These are phyloP conservation scores for Podospora appendiculata DNA, from an alignment of 495 filamentous ascomycete species.

Conservation along the genomic window DNA sequence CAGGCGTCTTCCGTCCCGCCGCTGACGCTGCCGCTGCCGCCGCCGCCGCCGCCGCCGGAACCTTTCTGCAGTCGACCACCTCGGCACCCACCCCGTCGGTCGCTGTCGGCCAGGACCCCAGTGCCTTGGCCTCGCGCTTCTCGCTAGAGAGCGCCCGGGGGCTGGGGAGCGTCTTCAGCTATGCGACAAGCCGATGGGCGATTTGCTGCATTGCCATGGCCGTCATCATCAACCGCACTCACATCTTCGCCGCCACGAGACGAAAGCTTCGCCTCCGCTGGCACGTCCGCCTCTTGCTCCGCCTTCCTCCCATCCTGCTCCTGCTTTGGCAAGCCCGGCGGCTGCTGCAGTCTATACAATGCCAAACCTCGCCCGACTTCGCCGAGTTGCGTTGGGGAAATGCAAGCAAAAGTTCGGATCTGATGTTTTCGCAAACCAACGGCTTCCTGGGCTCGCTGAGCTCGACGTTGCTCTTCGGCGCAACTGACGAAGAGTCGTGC, in stretches of 20 bases:
- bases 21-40: constrained; percentile 9
- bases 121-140: constrained; percentile 36
- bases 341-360: constrained; percentile 79
- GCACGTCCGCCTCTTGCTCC: constrained; percentile 63
- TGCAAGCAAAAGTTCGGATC: constrained; percentile 52
- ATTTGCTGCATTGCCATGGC: constrained; percentile 77
- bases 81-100: constrained; percentile 20
- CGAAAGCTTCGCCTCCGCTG: constrained; percentile 65
- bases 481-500: constrained; percentile 62
- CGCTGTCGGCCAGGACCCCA: constrained; percentile 27
- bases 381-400: constrained; percentile 65
- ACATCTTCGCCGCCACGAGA: constrained; percentile 85
- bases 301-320: constrained; percentile 67
- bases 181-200: constrained; percentile 91
- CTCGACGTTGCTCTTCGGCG: constrained; percentile 60
- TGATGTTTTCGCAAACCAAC: constrained; percentile 67
- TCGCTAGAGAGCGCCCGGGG: constrained; percentile 45
- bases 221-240: constrained; percentile 81
- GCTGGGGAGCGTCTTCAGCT: constrained; percentile 83
- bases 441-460: constrained; percentile 62
- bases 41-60: constrained; percentile 11
- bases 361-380: constrained; percentile 81
- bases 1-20: constrained; percentile 24
- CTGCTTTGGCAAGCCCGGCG: constrained; percentile 59
- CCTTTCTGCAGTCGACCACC: constrained; percentile 17